These are phyloP conservation scores for Xylariomycetidae sp. DNA, from an alignment of 2,329 filamentous ascomycete genomes.

Conservation along the genomic window DNA sequence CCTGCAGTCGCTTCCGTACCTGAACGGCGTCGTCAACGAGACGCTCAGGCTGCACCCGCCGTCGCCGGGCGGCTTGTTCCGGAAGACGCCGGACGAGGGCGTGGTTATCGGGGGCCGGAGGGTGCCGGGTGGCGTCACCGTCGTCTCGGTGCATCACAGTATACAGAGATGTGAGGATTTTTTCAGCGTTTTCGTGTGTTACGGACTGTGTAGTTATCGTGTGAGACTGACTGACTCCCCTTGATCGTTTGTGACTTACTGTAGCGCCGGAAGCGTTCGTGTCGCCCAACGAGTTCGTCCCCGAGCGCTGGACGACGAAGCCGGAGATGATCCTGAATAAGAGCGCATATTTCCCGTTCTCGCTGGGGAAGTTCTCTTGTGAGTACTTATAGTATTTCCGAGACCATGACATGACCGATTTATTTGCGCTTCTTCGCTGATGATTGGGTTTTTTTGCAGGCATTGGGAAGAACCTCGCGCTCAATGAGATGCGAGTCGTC, in stretches of 20 bases:
- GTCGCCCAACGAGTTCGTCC: slow-evolving; percentile 12
- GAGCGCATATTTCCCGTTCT: slow-evolving; percentile 12
- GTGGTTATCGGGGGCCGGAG: slow-evolving; percentile 8
- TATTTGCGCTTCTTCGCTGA: too few species aligned
- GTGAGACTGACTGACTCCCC: background rate
- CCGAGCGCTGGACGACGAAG: slow-evolving; percentile 14
- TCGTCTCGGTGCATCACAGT: slow-evolving; percentile 11
- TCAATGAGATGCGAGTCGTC: too few species aligned
- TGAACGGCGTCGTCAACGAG: slow-evolving; percentile 15
- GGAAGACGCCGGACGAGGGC: slow-evolving; percentile 9
- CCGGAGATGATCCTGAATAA: slow-evolving; percentile 10
- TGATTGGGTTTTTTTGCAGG: too few species aligned
- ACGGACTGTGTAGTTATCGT: background rate
- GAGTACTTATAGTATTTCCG: too few species aligned
- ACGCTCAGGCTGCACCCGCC: slow-evolving; percentile 13
- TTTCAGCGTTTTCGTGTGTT: too few species aligned
- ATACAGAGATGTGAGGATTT: slow-evolving; percentile 13
- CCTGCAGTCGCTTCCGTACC: slow-evolving; percentile 7
- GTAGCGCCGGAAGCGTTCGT: slow-evolving; percentile 11
- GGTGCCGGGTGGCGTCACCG: slow-evolving; percentile 11
- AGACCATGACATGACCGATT: too few species aligned
- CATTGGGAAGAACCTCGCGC: too few species aligned
- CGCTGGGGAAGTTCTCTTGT: slow-evolving; percentile 13
- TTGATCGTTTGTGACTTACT: too few species aligned
- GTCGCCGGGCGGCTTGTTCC: slow-evolving; percentile 11